Base-by-base conservation (phyloP, 208 protist species). In the Plasmodiophora brassicae region DNA sequence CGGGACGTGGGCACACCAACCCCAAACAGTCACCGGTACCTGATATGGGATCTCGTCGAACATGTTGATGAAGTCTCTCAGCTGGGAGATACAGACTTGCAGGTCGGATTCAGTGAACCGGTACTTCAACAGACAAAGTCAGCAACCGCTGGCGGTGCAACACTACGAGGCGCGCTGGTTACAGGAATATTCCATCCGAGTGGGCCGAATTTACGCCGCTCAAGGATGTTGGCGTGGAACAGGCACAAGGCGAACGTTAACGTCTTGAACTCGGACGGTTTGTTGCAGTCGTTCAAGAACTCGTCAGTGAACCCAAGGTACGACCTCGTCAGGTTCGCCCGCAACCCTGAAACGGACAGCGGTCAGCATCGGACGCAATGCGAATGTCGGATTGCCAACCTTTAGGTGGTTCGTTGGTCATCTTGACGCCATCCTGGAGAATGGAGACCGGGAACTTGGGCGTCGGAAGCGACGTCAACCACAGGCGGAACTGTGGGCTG, bases 361-460 rank as follows among this genome's bases (percentile, higher is more conserved):
- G 14, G 32, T 14, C 5, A 32, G 32, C 65, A 32, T 78, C 14
- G 65, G 5, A n/a, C 10, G 20, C 14, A 78, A 78, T 78, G 5
- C 32, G n/a, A 78, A 5, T n/a, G n/a, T n/a, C n/a, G n/a, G n/a
- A n/a, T 32, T 36, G 14, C n/a, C 32, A 38, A 39, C 97, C 91
- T 39, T 89, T 91, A 45, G 98, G 98, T n/a, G 98, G 98, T 93
- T 99, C 98, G 90, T 98, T 98, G 8, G 98, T 99, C 94, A 99
- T 97, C 92, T 99, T 99, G 78, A 99, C 95, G 84, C 96, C 95
- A 89, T 97, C 98, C 92, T 99, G 97, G 85, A 99, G 93, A 78
- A 99, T 97, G n/a, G 96, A 93, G 43, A 98, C 96, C 1, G 98
- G 98, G 91, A 99, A 99, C 71, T 95, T 92, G 8, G 94, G 90